These are phyloP conservation scores for Coemansia linderi DNA, from an alignment of 371 early-diverging fungal species.

Conservation along the genomic window DNA sequence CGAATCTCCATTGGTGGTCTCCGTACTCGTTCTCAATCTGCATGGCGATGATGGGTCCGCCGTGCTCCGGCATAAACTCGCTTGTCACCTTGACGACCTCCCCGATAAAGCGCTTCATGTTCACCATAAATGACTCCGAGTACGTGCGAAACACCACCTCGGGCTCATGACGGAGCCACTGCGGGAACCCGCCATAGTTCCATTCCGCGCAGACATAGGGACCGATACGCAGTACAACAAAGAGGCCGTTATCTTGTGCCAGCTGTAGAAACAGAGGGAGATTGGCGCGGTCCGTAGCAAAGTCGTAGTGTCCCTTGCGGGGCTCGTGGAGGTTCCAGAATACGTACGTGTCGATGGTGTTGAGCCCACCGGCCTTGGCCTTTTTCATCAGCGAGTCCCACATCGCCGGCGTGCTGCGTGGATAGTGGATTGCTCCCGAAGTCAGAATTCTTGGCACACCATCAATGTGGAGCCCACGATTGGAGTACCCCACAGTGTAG, in stretches of 20 bases:
- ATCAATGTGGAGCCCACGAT: conserved; percentile 56
- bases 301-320: conserved; percentile 55
- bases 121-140: conserved; percentile 53
- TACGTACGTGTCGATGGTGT: conserved; percentile 63
- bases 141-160: conserved; percentile 56
- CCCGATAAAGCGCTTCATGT: conserved; percentile 54
- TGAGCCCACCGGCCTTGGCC: conserved; percentile 56
- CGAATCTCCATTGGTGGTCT: conserved; percentile 43
- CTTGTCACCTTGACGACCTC: conserved; percentile 49
- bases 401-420: conserved; percentile 56
- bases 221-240: conserved; percentile 59
- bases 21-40: conserved; percentile 65
- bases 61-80: conserved; percentile 54
- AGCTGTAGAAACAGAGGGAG: conserved; percentile 55
- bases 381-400: conserved; percentile 58
- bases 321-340: conserved; percentile 64
- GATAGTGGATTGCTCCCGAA: conserved; percentile 60
- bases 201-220: conserved; percentile 64
- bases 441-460: conserved; percentile 52
- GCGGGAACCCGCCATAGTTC: conserved; percentile 61
- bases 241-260: conserved; percentile 54
- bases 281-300: conserved; percentile 54
- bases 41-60: conserved; percentile 59
- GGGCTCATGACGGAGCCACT: conserved; percentile 55
- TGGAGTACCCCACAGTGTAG: conserved; percentile 52